Evolutionary conservation across 2,329 filamentous ascomycete species (phyloP), one percentile per base, ranked within the genome.

Genomic region (Thielaviopsis musarum): DNA sequence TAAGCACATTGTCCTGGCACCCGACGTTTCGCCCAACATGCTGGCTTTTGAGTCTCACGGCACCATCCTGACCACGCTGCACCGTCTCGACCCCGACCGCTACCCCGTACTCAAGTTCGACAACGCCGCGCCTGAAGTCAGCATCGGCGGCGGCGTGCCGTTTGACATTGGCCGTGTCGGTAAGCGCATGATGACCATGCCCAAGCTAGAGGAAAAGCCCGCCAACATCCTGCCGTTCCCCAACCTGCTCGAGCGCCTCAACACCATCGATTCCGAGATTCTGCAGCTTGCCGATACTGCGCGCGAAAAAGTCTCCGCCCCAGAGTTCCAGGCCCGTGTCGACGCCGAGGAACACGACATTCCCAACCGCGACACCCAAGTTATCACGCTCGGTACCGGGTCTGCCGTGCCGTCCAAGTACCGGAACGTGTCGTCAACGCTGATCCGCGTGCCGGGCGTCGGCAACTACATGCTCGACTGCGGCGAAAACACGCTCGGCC

Each of bases 401-500:
- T 97, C 91, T 2, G 87, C 91, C 0, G 69, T 87, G 17, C 93
- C 93, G 1, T 95, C 89, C 38, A 94, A 94, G 69, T 93, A 96
- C 70, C 87, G 93, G 66, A 98, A 97, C 69, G 93, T 98, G 21
- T 95, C 91, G 12, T 83, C 84, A 1, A 96, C 91, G 0, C 75
- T 98, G 4, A 73, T 98, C 52, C 81, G 87, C 15, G 84, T 95
- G 2, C 93, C 93, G 6, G 87, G 84, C 3, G 80, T 83, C 65
- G 93, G 93, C n/a, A 90, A 81, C 68, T 94, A 95, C 67, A 75
- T 98, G 0, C 80, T 98, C 61, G 93, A 98, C 71, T 88, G 84
- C 65, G 93, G 93, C 61, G 93, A 98, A 71, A 90, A 89, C 66
- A 96, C 93, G 0, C 73, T 97, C 9, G 91, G 91, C 12, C 91